Base-by-base conservation (phyloP, 2,329 filamentous ascomycete genomes). In the Sarocladium kiliense region DNA sequence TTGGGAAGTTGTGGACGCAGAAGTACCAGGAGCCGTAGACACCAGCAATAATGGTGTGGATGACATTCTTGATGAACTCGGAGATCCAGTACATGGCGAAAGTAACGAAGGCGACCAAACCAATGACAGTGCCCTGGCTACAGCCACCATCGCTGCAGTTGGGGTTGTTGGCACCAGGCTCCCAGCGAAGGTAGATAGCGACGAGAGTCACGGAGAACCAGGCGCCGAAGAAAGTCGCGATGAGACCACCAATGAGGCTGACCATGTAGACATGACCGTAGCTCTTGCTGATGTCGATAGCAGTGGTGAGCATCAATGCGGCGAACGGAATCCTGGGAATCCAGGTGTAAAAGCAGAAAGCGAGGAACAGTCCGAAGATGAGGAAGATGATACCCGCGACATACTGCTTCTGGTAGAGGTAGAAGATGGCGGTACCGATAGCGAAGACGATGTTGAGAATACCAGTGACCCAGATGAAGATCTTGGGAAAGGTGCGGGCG, bases 21-120 rank as follows among this genome's bases (percentile, higher is more conserved):
- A 96, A 97, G 74, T 96, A 97, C 93, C 93, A 97, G 0, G 88
- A 87, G 1, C 91, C 92, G 63, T 96, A 97, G 0, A 96, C 86
- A 0, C 93, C 92, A 0, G 91, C 88, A 57, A 96, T 88, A 23
- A 85, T 91, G 2, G 87, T 88, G 67, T 97, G 91, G 47, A 96
- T 89, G 0, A 89, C 91, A 71, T 96, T 96, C 76, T 97, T 97
- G 63, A 97, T 75, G 80, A 88, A 93, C 68, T 97, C 93, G 1
- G 89, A 87, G 60, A 96, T 86, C 93, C 93, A 97, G 73, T 95
- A 97, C 72, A 86, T 89, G 54, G 91, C 87, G 64, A 97, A 97
- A 0, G 91, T 96, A 61, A 91, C 81, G 68, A 95, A 97, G 18
- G 87, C 89, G 4, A 96, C 76, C 27, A 97, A 73, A 0, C 92